Percentiles rank a stretch among this genome's conserved stretches.
Evolutionary conservation across 1,284 basidiomycete genomes (phyloP).

Genomic region (Microbotryum intermedium): DNA sequence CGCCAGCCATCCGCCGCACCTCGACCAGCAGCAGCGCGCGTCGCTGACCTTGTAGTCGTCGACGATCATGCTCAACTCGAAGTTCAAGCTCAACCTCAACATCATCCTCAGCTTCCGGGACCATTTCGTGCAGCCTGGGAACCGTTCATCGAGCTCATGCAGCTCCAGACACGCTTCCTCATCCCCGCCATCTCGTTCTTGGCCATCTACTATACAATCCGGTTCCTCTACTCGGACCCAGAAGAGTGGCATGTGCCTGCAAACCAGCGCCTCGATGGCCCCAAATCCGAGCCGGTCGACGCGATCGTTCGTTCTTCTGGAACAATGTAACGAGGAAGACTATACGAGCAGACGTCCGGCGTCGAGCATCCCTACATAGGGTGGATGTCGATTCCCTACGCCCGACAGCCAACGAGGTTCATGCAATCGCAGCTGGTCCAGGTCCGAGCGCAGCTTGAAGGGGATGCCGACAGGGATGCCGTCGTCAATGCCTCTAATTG

Average conservation of each 20-base stretch:
- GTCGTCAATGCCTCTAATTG: constrained; percentile 9
- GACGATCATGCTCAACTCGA: too few species aligned
- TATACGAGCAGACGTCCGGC: background rate
- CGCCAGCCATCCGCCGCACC: background rate
- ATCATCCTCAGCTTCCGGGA: background rate
- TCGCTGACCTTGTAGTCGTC: too few species aligned
- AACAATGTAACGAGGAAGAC: background rate
- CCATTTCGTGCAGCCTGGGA: too few species aligned
- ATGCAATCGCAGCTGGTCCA: background rate
- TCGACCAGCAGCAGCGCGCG: background rate
- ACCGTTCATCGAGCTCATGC: too few species aligned
- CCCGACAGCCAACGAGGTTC: constrained; percentile 16
- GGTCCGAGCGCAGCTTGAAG: background rate
- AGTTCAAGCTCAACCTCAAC: background rate
- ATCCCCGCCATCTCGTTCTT: background rate
- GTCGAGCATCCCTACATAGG: constrained; percentile 4
- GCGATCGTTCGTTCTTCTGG: background rate
- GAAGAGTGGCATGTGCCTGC: background rate
- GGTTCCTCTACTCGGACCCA: background rate
- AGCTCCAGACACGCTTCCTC: background rate
- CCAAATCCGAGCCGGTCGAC: background rate
- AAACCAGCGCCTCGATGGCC: background rate
- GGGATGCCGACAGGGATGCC: background rate
- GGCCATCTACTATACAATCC: background rate
- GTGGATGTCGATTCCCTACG: constrained; percentile 22